Evolutionary conservation across 352 stramenopile genomes (phyloP).

Genomic region (Pythium sukuiense): DNA sequence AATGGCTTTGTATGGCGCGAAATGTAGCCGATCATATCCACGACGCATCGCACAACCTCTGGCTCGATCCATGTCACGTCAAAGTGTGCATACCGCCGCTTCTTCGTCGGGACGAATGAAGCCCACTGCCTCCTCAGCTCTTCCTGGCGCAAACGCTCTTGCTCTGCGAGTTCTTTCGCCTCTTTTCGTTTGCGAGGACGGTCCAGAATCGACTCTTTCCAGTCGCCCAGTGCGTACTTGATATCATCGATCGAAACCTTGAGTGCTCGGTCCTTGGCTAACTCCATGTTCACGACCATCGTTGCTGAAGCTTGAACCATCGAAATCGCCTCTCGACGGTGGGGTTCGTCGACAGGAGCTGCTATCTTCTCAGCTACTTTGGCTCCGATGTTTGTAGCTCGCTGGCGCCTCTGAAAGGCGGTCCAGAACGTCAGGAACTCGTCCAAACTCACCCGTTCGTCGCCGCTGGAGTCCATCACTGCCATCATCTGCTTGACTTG

Average conservation of each 20-base stretch:
- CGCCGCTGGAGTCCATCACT: constrained; percentile 63
- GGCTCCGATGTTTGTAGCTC: background rate
- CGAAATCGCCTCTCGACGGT: constrained; percentile 22
- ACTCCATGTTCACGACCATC: constrained; percentile 45
- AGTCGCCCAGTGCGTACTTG: constrained; percentile 45
- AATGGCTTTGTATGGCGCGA: constrained; percentile 28
- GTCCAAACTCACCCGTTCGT: constrained; percentile 53
- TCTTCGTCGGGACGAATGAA: constrained; percentile 42
- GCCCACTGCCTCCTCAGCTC: constrained; percentile 19
- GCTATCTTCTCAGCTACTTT: background rate
- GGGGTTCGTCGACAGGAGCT: background rate
- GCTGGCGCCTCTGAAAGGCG: constrained; percentile 43
- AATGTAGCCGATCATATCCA: constrained; percentile 44
- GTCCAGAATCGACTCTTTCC: constrained; percentile 52
- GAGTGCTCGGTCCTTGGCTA: constrained; percentile 49
- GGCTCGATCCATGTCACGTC: constrained; percentile 72
- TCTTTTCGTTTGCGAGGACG: constrained; percentile 30
- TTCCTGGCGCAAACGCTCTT: constrained; percentile 14
- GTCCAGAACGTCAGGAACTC: constrained; percentile 76
- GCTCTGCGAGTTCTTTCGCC: constrained; percentile 24
- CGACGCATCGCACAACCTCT: constrained; percentile 53
- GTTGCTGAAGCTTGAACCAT: constrained; percentile 25
- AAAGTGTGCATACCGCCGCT: constrained; percentile 48
- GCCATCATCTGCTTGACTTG: constrained; percentile 58
- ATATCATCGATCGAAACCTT: constrained; percentile 52